Conservation (phyloP, 495 filamentous ascomycete genomes). For the Talaromyces stipitatus region DNA sequence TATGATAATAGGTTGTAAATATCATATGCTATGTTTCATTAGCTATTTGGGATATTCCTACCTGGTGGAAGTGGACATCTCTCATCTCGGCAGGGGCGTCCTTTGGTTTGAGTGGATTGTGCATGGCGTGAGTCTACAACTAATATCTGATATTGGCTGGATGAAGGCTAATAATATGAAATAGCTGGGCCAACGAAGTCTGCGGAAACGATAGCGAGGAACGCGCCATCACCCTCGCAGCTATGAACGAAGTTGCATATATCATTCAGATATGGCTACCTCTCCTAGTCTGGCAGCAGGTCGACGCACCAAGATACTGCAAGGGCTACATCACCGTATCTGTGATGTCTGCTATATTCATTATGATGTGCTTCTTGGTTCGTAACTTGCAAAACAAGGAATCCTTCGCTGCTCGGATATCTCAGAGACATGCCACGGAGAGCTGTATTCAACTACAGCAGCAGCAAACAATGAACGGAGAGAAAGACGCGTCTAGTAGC, state of each 20-base stretch:
- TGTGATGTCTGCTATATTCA: slow-evolving; percentile 24
- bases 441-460: not conserved
- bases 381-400: slow-evolving; percentile 33
- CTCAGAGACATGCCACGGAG: not conserved
- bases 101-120: slow-evolving; percentile 32
- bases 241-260: slow-evolving; percentile 45
- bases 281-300: slow-evolving; percentile 42
- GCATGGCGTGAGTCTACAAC: slow-evolving; percentile 28
- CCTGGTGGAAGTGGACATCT: slow-evolving; percentile 36
- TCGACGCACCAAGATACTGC: slow-evolving; percentile 39
- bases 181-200: slow-evolving; percentile 43
- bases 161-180: slow-evolving; percentile 6
- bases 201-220: slow-evolving; percentile 45
- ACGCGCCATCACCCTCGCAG: slow-evolving; percentile 38
- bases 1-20: slow-evolving; percentile 21
- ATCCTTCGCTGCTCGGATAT: not conserved
- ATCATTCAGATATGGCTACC: slow-evolving; percentile 44
- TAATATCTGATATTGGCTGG: not conserved
- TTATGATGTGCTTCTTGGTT: slow-evolving; percentile 18
- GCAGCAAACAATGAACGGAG: not conserved
- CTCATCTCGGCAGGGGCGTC: slow-evolving; percentile 30
- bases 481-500: not conserved
- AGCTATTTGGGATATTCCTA: slow-evolving; percentile 39
- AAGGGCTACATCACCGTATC: slow-evolving; percentile 41
- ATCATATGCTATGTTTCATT: slow-evolving; percentile 34